phyloP scores from a whole-genome alignment of 2,329 filamentous ascomycete species.

The Colletotrichum sp. region DNA sequence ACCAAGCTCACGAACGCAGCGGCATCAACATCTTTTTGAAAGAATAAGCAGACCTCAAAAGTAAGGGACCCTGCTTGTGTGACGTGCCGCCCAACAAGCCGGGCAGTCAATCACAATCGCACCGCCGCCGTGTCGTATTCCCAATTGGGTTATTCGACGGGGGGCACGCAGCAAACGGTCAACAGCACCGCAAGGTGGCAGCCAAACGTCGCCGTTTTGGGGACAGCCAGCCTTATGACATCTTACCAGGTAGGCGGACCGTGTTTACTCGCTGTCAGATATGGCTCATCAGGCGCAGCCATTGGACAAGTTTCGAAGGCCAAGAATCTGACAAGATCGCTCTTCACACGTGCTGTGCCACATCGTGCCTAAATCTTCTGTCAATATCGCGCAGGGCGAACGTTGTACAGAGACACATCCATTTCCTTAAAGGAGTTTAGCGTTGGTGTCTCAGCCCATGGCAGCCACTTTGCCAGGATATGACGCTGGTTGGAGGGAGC shows the following conservation, averaged over 20 bases:
- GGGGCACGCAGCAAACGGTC: neutral
- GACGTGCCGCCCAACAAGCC: neutral
- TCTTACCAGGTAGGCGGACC: neutral
- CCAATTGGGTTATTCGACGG: neutral
- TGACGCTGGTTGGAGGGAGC: neutral
- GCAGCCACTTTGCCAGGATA: neutral
- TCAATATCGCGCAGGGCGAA: neutral
- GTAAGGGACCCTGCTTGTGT: neutral
- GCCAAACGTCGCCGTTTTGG: too few species aligned
- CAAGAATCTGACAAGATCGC: neutral
- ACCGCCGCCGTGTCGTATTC: neutral
- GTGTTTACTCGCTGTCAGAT: neutral
- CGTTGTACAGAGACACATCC: neutral
- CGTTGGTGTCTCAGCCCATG: neutral
- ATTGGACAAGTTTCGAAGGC: neutral
- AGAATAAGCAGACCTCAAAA: neutral
- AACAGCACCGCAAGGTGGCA: neutral
- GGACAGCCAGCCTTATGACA: neutral
- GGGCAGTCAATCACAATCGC: neutral
- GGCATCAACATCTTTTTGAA: neutral
- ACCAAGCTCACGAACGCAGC: neutral
- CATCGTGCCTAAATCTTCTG: neutral
- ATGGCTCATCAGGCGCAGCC: neutral
- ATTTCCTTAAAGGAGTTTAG: neutral
- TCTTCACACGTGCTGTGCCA: neutral